Conservation (phyloP, 1,139 yeast species). For the Scheffersomyces parashehatae region DNA sequence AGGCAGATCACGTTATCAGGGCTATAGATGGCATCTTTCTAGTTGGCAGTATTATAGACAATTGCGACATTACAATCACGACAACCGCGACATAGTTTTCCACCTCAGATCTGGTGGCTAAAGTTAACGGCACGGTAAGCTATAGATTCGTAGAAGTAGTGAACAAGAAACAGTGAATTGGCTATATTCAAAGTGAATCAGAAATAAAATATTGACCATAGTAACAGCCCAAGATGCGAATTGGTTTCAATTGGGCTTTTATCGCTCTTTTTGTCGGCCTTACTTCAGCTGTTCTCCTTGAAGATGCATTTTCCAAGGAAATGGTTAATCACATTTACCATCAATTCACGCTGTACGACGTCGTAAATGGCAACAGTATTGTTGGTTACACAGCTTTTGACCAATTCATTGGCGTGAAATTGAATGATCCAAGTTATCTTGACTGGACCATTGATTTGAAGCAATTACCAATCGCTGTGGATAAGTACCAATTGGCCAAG, state of each 20-base stretch:
- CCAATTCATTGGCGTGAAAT: conserved; percentile 27
- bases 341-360: conserved; percentile 11
- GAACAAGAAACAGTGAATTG: no score
- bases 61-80: no score
- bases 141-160: no score
- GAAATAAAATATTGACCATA: neutral
- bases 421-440: conserved; percentile 7
- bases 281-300: conserved; percentile 27
- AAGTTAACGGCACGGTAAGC: no score
- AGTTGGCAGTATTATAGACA: no score
- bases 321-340: conserved; percentile 26
- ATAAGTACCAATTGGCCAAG: conserved; percentile 8
- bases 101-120: no score
- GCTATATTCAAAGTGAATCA: neutral
- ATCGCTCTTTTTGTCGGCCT: conserved; percentile 4
- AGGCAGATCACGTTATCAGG: no score
- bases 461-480: conserved; percentile 8
- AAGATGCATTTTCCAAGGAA: conserved; percentile 42
- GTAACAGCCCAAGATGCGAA: conserved; percentile 1
- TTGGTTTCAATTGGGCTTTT: conserved; percentile 1
- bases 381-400: conserved; percentile 27
- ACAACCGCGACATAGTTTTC: no score
- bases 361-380: conserved; percentile 19
- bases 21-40: no score
- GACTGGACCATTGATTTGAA: conserved; percentile 22